These are phyloP conservation scores for Trifolium fragiferum DNA, from an alignment of 306 rosid species.

Conservation along the genomic window DNA sequence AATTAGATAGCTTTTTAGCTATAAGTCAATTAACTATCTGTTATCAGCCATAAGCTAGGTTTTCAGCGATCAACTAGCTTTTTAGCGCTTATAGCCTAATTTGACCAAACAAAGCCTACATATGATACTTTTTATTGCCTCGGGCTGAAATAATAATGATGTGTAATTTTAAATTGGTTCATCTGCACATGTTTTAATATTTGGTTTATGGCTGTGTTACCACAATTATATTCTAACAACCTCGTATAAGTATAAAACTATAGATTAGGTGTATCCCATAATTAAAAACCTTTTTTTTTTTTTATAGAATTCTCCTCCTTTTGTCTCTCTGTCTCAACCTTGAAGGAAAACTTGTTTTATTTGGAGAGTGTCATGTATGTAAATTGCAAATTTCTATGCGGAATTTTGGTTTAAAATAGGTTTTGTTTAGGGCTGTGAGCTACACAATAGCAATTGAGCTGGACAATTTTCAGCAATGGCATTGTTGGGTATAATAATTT, in stretches of 20 bases:
- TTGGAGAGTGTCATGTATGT: neutral
- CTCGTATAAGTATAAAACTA: neutral
- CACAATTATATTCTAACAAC: neutral
- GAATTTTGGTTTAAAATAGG: constrained; percentile 24
- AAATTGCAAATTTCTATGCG: neutral
- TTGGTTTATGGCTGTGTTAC: neutral
- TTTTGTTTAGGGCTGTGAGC: neutral
- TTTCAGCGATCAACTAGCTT: too few relatives aligned
- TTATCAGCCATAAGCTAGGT: too few relatives aligned
- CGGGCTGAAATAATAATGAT: neutral
- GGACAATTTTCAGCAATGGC: neutral
- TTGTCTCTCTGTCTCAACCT: neutral
- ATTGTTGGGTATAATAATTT: neutral
- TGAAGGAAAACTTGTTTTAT: neutral
- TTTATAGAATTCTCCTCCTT: neutral
- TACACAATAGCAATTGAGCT: neutral
- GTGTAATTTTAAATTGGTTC: neutral
- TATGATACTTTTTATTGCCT: too few relatives aligned
- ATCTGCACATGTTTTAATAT: neutral
- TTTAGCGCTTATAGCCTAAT: too few relatives aligned
- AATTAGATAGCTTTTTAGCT: too few relatives aligned
- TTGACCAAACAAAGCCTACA: too few relatives aligned
- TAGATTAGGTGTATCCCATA: neutral
- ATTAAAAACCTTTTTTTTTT: neutral
- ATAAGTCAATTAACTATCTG: too few relatives aligned